Conservation (phyloP, 1,284 basidiomycete species). For the Boletellus deceptivus region DNA sequence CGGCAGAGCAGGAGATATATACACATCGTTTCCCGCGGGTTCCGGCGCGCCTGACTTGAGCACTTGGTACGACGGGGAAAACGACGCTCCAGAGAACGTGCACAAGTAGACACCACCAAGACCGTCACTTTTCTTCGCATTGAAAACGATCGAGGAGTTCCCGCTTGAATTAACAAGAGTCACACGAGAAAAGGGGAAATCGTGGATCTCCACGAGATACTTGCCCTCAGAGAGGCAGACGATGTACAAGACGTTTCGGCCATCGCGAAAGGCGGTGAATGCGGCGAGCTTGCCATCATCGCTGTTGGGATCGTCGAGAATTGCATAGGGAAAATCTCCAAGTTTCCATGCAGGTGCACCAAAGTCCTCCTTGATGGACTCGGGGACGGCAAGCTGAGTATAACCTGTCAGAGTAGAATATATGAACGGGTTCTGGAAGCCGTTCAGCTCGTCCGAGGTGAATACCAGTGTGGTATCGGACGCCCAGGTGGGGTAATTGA, state of each 20-base stretch:
- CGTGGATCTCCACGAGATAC: conserved; percentile 25
- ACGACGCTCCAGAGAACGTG: conserved; percentile 19
- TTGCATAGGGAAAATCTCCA: conserved; percentile 47
- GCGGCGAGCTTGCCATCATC: conserved; percentile 37
- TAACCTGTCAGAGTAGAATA: conserved; percentile 37
- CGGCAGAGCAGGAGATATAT: conserved; percentile 27
- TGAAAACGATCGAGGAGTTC: conserved; percentile 24
- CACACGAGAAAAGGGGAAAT: conserved; percentile 49
- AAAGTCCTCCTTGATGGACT: conserved; percentile 55
- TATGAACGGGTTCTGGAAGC: conserved; percentile 66
- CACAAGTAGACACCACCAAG: conserved; percentile 28
- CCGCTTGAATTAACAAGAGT: conserved; percentile 41
- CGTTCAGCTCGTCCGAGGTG: conserved; percentile 56
- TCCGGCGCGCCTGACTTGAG: conserved; percentile 21
- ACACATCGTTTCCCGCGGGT: conserved; percentile 18
- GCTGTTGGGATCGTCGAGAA: conserved; percentile 36
- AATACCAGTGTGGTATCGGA: conserved; percentile 59
- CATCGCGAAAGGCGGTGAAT: conserved; percentile 50
- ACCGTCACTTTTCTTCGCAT: conserved; percentile 22
- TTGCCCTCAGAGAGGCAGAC: conserved; percentile 40
- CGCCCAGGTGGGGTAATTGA: conserved; percentile 60
- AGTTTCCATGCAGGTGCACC: conserved; percentile 54
- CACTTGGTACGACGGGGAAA: conserved; percentile 22
- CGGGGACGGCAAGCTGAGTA: conserved; percentile 41
- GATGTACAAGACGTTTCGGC: conserved; percentile 49